These are phyloP conservation scores for Gonium pectorale DNA, from an alignment of 139 green algal genomes.

Conservation along the genomic window DNA sequence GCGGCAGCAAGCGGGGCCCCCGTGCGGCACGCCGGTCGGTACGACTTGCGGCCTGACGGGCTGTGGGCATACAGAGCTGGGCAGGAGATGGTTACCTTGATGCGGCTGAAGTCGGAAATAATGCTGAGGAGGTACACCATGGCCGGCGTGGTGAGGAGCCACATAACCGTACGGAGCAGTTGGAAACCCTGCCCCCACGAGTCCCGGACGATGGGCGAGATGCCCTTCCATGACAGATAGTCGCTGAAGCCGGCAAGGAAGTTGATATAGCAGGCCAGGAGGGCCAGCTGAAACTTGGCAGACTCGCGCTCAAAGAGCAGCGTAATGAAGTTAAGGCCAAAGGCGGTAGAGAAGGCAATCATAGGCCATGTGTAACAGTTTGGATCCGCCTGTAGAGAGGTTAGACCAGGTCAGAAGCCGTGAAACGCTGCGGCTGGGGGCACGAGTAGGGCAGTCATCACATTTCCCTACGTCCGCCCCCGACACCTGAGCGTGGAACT, in stretches of 20 bases:
- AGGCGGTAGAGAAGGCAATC: conserved; percentile 54
- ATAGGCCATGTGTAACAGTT: conserved; percentile 52
- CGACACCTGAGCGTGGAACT: conserved; percentile 38
- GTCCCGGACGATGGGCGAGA: conserved; percentile 45
- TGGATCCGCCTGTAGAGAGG: conserved; percentile 20
- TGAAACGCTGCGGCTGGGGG: not conserved
- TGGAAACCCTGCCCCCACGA: conserved; percentile 44
- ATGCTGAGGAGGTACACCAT: conserved; percentile 68
- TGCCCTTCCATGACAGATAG: conserved; percentile 48
- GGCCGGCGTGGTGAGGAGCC: conserved; percentile 55
- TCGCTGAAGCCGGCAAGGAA: conserved; percentile 50
- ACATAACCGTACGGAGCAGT: conserved; percentile 56
- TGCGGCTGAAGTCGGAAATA: conserved; percentile 55
- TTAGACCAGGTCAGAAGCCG: not conserved
- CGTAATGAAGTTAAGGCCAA: conserved; percentile 57
- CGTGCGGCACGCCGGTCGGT: too few species aligned
- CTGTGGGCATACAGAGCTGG: too few species aligned
- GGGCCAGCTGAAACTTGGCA: conserved; percentile 56
- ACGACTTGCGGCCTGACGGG: too few species aligned
- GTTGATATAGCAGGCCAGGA: conserved; percentile 59
- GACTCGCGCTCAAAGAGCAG: conserved; percentile 60
- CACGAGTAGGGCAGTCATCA: too few species aligned
- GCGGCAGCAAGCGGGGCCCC: too few species aligned
- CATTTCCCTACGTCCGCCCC: too few species aligned
- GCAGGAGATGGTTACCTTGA: too few species aligned